Evolutionary conservation across 495 filamentous ascomycete species (phyloP).

Genomic region (Sporormia fimetaria): DNA sequence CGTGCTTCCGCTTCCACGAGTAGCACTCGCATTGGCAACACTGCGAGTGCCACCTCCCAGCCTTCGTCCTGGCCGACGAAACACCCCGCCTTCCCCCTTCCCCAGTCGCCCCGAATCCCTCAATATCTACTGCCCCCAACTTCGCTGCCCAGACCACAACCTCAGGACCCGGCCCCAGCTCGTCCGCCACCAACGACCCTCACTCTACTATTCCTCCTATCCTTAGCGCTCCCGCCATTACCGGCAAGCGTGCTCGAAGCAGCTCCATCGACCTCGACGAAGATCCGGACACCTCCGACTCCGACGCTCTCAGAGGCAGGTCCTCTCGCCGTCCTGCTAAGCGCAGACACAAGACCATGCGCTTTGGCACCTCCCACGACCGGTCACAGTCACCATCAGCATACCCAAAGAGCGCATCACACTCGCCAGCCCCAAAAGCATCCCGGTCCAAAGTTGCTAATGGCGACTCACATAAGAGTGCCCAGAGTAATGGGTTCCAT

Average conservation of each 20-base stretch:
- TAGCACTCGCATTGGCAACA: conserved; percentile 14
- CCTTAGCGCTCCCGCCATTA: conserved; percentile 26
- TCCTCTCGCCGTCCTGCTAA: conserved; percentile 41
- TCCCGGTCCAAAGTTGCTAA: conserved; percentile 35
- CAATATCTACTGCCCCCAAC: conserved; percentile 32
- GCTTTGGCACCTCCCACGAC: conserved; percentile 41
- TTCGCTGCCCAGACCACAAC: conserved; percentile 25
- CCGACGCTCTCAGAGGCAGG: conserved; percentile 29
- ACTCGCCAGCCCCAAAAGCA: conserved; percentile 18
- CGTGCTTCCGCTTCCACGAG: background rate
- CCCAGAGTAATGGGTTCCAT: conserved; percentile 28
- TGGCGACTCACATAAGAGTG: conserved; percentile 35
- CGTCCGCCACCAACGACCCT: conserved; percentile 12
- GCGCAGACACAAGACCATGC: conserved; percentile 56
- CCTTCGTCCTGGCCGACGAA: conserved; percentile 56
- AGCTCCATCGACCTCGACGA: conserved; percentile 13
- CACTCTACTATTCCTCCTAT: conserved; percentile 10
- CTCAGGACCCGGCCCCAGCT: conserved; percentile 28
- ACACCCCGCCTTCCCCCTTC: conserved; percentile 37
- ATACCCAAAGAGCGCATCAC: conserved; percentile 31
- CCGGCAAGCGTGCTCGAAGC: conserved; percentile 29
- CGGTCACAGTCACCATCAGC: conserved; percentile 34
- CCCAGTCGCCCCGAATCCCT: conserved; percentile 40
- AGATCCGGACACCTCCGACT: conserved; percentile 22
- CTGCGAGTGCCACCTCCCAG: conserved; percentile 16